Evolutionary conservation across 2,329 filamentous ascomycete genomes (phyloP).

Genomic region (Ceratocystis cubensis): DNA sequence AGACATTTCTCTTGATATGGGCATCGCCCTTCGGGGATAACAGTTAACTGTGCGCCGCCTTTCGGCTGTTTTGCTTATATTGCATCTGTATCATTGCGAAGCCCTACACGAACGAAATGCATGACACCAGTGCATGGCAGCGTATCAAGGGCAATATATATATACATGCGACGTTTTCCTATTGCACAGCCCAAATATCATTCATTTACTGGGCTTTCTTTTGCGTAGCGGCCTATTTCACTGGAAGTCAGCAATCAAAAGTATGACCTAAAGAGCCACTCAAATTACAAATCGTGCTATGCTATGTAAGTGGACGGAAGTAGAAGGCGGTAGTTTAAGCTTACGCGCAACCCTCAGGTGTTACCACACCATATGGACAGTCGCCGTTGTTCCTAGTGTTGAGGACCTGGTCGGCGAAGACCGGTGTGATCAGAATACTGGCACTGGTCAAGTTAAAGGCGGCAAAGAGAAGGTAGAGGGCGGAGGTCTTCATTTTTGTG

Average conservation of each 20-base stretch:
- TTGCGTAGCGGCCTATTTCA: neutral
- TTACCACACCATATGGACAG: conserved; percentile 45
- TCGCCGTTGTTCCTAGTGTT: conserved; percentile 33
- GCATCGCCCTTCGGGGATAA: neutral
- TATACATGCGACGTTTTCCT: too few species aligned
- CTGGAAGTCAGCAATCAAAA: neutral
- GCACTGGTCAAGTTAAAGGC: conserved; percentile 38
- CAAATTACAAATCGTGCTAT: neutral
- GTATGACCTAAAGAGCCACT: neutral
- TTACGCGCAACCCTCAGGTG: conserved; percentile 46
- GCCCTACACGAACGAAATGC: neutral
- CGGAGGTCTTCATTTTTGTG: conserved; percentile 31
- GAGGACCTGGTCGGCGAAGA: conserved; percentile 41
- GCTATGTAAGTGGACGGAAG: neutral
- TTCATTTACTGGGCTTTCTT: neutral
- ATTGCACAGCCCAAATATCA: too few species aligned
- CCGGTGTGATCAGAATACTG: conserved; percentile 44
- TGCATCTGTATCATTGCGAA: neutral
- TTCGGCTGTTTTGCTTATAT: neutral
- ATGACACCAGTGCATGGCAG: too few species aligned
- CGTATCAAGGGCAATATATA: too few species aligned
- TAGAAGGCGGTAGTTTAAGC: conserved; percentile 24
- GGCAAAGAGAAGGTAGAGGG: conserved; percentile 31
- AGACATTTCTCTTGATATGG: neutral
- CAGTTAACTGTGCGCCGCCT: neutral